Percentiles rank a stretch among this genome's conserved stretches.
Conservation (phyloP, 1,284 basidiomycete genomes). For the Inonotus obliquus region DNA sequence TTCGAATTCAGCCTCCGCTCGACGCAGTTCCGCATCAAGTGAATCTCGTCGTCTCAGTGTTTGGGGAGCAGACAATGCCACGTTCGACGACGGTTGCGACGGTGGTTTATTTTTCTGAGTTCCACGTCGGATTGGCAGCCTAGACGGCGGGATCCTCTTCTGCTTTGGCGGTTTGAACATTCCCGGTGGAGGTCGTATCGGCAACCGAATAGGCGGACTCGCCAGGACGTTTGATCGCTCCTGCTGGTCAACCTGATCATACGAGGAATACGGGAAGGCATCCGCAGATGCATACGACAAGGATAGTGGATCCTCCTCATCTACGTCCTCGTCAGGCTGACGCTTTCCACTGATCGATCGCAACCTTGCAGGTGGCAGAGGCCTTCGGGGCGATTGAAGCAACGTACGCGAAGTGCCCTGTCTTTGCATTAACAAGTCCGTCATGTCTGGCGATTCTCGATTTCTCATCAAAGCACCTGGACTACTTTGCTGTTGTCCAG, state of each 20-base stretch:
- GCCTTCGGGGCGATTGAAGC: conserved; percentile 47
- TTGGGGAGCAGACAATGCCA: conserved; percentile 11
- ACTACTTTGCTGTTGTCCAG: background rate
- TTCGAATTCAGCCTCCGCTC: conserved; percentile 34
- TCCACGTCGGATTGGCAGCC: background rate
- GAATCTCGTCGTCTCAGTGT: conserved; percentile 41
- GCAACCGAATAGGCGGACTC: conserved; percentile 9
- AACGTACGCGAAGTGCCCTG: conserved; percentile 61
- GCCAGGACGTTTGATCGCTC: background rate
- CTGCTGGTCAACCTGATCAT: conserved; percentile 22
- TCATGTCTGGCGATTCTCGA: background rate
- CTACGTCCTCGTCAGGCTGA: conserved; percentile 22
- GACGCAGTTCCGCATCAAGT: conserved; percentile 59
- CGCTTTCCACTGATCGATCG: conserved; percentile 1
- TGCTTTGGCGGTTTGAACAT: conserved; percentile 7
- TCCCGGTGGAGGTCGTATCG: conserved; percentile 7
- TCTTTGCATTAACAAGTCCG: conserved; percentile 49
- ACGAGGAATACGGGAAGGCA: background rate
- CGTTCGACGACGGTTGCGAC: background rate
- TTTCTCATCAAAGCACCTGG: background rate
- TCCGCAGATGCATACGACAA: conserved; percentile 17
- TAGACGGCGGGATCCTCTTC: background rate
- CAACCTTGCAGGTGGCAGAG: conserved; percentile 46
- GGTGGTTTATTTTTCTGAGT: background rate
- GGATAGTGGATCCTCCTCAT: conserved; percentile 24